These are phyloP conservation scores for Yarrowia sp. DNA, from an alignment of 805 yeast species.

Conservation along the genomic window DNA sequence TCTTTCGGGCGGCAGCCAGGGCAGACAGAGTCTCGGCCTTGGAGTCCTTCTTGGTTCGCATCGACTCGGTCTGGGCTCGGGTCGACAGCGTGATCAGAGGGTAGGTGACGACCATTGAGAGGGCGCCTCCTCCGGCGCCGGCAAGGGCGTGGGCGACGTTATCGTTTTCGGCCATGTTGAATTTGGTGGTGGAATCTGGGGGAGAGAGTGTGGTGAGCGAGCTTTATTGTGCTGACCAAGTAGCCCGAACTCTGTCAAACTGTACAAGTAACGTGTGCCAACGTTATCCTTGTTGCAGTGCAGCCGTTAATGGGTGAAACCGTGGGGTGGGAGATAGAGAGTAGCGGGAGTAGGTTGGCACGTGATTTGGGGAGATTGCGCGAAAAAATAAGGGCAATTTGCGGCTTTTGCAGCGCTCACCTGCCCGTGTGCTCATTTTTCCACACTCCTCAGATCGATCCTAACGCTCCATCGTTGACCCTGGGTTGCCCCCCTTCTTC, in stretches of 20 bases:
- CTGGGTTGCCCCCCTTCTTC: conserved; percentile 12
- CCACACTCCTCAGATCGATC: too few relatives aligned
- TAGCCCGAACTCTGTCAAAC: neutral
- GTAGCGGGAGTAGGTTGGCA: too few relatives aligned
- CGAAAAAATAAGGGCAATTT: too few relatives aligned
- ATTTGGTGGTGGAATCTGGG: neutral
- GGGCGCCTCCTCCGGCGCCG: conserved; percentile 91
- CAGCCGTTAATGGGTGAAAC: too few relatives aligned
- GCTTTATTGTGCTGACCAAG: conserved; percentile 1
- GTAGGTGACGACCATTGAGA: conserved; percentile 82
- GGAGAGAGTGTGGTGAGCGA: neutral
- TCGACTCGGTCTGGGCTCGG: conserved; percentile 71
- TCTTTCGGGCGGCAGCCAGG: conserved; percentile 46
- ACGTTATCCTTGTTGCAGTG: conserved; percentile 14
- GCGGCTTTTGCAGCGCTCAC: too few relatives aligned
- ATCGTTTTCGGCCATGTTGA: conserved; percentile 33
- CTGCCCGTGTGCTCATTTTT: too few relatives aligned
- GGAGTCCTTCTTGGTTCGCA: conserved; percentile 33
- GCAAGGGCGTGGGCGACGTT: conserved; percentile 83
- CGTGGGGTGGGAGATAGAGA: too few relatives aligned
- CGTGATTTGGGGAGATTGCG: too few relatives aligned
- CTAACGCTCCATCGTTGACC: too few relatives aligned
- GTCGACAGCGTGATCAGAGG: conserved; percentile 87
- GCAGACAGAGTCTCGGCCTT: conserved; percentile 34
- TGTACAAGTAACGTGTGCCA: neutral